Evolutionary conservation across 2,329 filamentous ascomycete genomes (phyloP).

Genomic region (Grosmannia serpens): DNA sequence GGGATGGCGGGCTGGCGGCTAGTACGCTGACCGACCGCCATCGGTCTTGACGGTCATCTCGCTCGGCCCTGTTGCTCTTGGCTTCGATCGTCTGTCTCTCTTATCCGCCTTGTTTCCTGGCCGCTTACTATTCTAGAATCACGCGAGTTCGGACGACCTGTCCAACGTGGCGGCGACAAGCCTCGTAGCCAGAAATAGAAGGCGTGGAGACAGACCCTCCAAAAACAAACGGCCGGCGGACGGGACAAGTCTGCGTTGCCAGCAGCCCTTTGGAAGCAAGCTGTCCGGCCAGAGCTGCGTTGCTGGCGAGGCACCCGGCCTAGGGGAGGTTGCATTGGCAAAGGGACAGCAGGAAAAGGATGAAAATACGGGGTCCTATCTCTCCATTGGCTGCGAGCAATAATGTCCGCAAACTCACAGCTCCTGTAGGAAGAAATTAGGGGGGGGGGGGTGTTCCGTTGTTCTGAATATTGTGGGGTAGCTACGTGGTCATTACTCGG

Average conservation of each 20-base stretch:
- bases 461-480: background rate
- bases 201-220: background rate
- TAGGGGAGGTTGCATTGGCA: too few species aligned
- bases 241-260: background rate
- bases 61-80: background rate
- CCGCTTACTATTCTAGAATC: too few species aligned
- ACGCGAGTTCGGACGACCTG: background rate
- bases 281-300: too few species aligned
- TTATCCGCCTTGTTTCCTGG: background rate
- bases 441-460: background rate
- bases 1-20: background rate
- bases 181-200: background rate
- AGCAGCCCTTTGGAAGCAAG: too few species aligned
- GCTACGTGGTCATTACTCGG: background rate
- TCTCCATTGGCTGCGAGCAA: too few species aligned
- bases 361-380: too few species aligned
- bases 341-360: too few species aligned
- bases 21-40: background rate
- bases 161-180: background rate
- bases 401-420: background rate
- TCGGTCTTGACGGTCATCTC: background rate
- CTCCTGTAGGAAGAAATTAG: too few species aligned
- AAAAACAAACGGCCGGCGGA: background rate
- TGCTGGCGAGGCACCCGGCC: too few species aligned
- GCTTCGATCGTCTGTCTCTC: background rate